Evolutionary conservation across 116 monocot genomes (phyloP).

Genomic region (Trichopus zeylanicus): DNA sequence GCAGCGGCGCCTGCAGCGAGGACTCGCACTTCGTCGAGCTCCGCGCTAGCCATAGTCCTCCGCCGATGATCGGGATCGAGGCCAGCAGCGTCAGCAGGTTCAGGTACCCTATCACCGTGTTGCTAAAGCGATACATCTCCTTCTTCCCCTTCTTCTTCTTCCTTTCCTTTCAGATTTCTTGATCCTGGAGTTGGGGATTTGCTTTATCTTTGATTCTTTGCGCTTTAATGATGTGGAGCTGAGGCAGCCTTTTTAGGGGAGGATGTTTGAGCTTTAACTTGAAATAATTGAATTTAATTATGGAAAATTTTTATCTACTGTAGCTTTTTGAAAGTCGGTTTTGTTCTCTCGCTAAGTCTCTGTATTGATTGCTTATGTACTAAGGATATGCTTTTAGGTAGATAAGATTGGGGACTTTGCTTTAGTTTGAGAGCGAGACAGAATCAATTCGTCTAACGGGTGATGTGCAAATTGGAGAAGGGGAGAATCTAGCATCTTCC

Average conservation of each 20-base stretch:
- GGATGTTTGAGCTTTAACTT: not conserved
- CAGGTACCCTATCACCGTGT: slow-evolving; percentile 82
- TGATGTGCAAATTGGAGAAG: too few relatives aligned
- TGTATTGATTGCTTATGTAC: not conserved
- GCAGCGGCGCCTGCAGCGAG: slow-evolving; percentile 25
- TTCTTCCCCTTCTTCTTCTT: not conserved
- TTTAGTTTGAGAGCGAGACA: not conserved
- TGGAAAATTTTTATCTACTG: not conserved
- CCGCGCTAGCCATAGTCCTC: slow-evolving; percentile 66
- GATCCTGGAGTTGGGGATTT: too few relatives aligned
- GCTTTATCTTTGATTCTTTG: too few relatives aligned
- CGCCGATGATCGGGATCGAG: slow-evolving; percentile 89
- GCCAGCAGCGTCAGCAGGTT: slow-evolving; percentile 74
- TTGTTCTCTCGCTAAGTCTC: not conserved
- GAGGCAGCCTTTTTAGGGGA: too few relatives aligned
- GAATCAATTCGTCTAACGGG: not conserved
- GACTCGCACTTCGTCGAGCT: slow-evolving; percentile 30
- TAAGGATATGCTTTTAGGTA: not conserved
- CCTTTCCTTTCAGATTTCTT: too few relatives aligned
- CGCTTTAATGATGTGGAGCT: too few relatives aligned
- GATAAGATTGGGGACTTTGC: not conserved
- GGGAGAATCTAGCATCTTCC: too few relatives aligned
- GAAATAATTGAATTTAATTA: not conserved
- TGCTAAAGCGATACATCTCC: slow-evolving; percentile 53
- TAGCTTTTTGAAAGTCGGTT: not conserved